Evolutionary conservation across 371 early-diverging fungal genomes (phyloP), one percentile per base, ranked within the genome.

Genomic region (Batrachochytrium dendrobatidis): DNA sequence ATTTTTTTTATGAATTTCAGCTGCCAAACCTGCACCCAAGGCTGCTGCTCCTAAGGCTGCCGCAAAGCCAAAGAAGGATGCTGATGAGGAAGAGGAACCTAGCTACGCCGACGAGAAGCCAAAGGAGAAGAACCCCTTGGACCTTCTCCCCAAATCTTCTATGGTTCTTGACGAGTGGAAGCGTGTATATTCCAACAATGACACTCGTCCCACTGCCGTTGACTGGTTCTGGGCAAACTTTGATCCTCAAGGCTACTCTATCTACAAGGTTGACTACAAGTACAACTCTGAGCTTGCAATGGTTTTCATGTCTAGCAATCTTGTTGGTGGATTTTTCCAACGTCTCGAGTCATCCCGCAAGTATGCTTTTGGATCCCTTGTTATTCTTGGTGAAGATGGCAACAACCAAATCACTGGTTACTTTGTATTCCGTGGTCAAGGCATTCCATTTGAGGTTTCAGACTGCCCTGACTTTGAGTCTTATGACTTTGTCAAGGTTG

Each of bases 171-270:
- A 95, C 61, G 87, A 86, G 65, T 95, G 94, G 95, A 94, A 95
- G 86, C 87, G 94, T 60, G 83, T 87, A 77, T 95, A 95, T 87
- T 91, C 91, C 56, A 95, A 95, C 89, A 92, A 92, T 76, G 89
- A 92, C 60, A 75, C 80, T 48, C 73, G 76, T 59, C 90, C 91
- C 61, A 83, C 77, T 55, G 91, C 94, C 65, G 79, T 87, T 78
- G 79, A 92, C 79, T 95, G 88, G 88, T 89, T 95, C 81, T 92
- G 93, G 93, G 79, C 87, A 74, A 64, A 93, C 83, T 88, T 75
- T 66, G 94, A 95, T 69, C 69, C 86, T 26, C 77, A 83, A 55
- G 94, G 92, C 61, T 95, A 78, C 83, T 88, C 89, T 52, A 78
- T 94, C 79, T 93, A 84, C 84, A 79, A 83, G 66, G 85, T 86